A percentile compares a stretch with the other conserved stretches of the same genome.
Conservation (phyloP, 108 stramenopile species). For the Cyclotella choctawhatcheeana region DNA sequence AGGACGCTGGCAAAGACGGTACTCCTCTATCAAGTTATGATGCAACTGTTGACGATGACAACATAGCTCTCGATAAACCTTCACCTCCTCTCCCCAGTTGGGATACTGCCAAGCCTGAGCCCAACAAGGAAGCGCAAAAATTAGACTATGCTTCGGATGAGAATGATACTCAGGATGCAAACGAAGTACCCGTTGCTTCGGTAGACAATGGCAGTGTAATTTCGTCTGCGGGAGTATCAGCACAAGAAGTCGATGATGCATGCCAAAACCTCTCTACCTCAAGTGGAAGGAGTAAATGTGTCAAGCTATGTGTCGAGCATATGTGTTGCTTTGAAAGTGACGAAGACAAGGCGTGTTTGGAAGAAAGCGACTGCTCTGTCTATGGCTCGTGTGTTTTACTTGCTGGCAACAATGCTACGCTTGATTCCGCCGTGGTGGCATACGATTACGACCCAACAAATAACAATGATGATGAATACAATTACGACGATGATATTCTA, state of each 20-base stretch:
- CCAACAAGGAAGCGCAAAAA: no score
- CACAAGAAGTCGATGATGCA: constrained; percentile 20
- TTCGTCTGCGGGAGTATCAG: constrained; percentile 9
- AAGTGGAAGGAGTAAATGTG: constrained; percentile 11
- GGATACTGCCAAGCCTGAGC: constrained; percentile 6
- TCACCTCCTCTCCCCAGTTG: background rate
- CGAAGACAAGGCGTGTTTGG: background rate
- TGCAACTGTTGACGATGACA: background rate
- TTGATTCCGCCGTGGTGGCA: background rate
- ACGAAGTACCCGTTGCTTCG: background rate
- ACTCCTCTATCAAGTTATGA: background rate
- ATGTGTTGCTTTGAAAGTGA: constrained; percentile 38
- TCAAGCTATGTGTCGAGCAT: constrained; percentile 14
- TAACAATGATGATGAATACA: constrained; percentile 12
- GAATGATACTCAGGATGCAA: background rate
- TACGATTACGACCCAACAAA: no score
- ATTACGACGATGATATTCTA: constrained; percentile 8
- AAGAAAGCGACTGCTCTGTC: background rate
- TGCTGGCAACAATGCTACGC: background rate
- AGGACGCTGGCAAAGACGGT: background rate
- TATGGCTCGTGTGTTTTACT: constrained; percentile 12
- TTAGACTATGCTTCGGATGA: background rate
- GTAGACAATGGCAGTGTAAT: background rate
- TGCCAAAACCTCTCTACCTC: constrained; percentile 7
- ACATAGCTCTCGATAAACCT: background rate